Evolutionary conservation across 805 yeast genomes (phyloP), one percentile per base, ranked within the genome.

Genomic region (Ogataea parapolymorpha): DNA sequence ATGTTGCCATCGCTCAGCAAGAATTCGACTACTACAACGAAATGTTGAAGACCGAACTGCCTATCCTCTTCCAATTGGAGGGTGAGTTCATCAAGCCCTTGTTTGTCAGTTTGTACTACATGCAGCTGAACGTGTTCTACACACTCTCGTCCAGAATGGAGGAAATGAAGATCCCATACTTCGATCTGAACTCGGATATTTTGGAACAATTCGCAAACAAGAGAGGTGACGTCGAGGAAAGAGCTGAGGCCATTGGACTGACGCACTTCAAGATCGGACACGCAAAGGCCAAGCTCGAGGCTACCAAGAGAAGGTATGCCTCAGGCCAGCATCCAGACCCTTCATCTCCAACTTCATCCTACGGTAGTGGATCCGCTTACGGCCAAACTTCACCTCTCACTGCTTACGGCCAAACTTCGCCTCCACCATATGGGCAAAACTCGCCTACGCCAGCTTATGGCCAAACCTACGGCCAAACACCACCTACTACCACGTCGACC

Each of bases 41-140:
- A 49, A 80, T 93, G 87, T 73, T 95, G 65, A 91, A 90, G 67
- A 78, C 74, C 27, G 98, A 93, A 64, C 71, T 93, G 46, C 99
- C 99, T 16, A 68, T 85, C 32, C 70, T 93, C 60, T 93, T 93
- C 66, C 79, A 77, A 55, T 72, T 93, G 65, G 96, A 93, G 65
- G 85, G 89, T 4, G 93, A 89, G 56, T 88, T 93, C 61, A 90
- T 93, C 60, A 83, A 81, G 59, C 99, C 99, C 14, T 71, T 93
- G 55, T 93, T 93, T 67, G 93, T 91, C 55, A 83, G 95, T 41
- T 82, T 93, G 65, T 93, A 93, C 68, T 93, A 80, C 73, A 93
- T 93, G 98, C 99, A 93, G 70, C 77, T 93, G 71, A 93, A 93
- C 70, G 88, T 93, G 43, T 93, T 90, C 65, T 93, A 93, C 74